Evolutionary conservation across 306 rosid species (phyloP).

Genomic region (Cucumis cinereus): DNA sequence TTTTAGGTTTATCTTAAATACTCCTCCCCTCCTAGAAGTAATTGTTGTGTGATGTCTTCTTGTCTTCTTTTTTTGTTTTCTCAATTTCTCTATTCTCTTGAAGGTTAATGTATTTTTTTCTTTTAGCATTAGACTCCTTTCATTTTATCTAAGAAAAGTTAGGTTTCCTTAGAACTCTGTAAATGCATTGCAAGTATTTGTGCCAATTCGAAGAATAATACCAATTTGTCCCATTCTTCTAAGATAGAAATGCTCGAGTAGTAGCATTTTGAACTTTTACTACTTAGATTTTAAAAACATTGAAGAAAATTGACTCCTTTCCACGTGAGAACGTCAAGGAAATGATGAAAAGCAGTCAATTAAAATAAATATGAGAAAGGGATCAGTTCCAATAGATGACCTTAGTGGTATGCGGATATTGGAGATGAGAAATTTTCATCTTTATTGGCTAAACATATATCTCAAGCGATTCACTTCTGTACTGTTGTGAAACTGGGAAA

Average conservation of each 20-base stretch:
- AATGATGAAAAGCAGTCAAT: background rate
- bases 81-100: no score
- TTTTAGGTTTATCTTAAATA: no score
- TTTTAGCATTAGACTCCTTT: background rate
- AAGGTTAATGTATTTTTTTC: background rate
- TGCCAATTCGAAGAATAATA: background rate
- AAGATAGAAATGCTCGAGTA: background rate
- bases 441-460: background rate
- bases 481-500: background rate
- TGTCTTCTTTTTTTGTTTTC: no score
- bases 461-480: background rate
- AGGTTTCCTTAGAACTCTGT: background rate
- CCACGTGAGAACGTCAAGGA: background rate
- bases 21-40: no score
- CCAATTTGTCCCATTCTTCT: background rate
- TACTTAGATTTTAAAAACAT: no score
- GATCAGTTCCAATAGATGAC: background rate
- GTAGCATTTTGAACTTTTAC: background rate
- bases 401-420: background rate
- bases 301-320: no score
- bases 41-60: no score
- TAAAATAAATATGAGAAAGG: background rate
- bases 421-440: background rate
- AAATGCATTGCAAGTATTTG: background rate
- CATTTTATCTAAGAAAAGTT: no score